Evolutionary conservation across 2,329 filamentous ascomycete species (phyloP).

Genomic region (Botrytis galanthina): DNA sequence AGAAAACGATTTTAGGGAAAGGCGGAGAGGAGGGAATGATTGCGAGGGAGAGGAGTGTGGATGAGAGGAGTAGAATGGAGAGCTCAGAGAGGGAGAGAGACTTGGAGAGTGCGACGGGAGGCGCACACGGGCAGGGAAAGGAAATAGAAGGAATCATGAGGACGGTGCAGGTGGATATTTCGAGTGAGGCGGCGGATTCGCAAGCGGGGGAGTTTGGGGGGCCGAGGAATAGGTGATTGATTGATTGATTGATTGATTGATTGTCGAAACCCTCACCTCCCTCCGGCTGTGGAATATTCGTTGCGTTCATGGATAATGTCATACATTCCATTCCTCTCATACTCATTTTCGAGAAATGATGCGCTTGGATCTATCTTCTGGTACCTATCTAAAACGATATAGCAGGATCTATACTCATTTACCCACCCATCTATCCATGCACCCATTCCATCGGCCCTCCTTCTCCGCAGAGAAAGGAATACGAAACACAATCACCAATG

Average conservation of each 20-base stretch:
- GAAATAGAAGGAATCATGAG: not conserved
- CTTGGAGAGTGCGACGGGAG: not conserved
- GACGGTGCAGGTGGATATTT: not conserved
- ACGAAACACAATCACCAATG: not conserved
- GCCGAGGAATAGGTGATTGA: not conserved
- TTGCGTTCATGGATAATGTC: not conserved
- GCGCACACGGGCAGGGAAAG: not conserved
- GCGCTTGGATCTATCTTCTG: not conserved
- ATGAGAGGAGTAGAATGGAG: not conserved
- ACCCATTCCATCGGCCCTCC: too few species aligned
- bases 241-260: not conserved
- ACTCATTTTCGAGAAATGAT: not conserved
- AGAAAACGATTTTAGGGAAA: slow-evolving; percentile 9
- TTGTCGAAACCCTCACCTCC: not conserved
- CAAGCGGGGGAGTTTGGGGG: not conserved
- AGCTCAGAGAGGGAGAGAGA: not conserved
- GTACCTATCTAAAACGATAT: accelerated
- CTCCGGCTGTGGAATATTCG: not conserved
- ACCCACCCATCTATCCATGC: not conserved
- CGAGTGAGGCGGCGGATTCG: not conserved
- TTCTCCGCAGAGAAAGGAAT: not conserved
- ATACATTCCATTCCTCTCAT: not conserved
- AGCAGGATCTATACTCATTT: not conserved
- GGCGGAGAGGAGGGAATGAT: too few species aligned
- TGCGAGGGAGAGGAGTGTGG: not conserved